These are phyloP conservation scores for Solanum chiquidenum DNA, from an alignment of 257 asterid species.

Conservation along the genomic window DNA sequence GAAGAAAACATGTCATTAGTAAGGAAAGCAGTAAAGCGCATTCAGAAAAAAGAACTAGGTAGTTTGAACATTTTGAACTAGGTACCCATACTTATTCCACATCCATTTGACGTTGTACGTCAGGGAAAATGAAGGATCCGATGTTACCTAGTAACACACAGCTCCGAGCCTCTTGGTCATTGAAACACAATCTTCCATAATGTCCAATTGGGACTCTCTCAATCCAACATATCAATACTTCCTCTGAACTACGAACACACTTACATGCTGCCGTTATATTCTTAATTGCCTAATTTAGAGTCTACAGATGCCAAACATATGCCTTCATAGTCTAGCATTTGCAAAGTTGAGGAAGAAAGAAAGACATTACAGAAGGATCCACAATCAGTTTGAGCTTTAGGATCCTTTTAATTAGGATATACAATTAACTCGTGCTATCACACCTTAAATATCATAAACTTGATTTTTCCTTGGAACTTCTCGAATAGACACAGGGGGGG, in stretches of 20 bases:
- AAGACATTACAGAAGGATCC: not conserved
- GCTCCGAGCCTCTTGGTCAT: not conserved
- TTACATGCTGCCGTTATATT: not conserved
- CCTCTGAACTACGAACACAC: not conserved
- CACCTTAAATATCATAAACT: not conserved
- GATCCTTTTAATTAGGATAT: not conserved
- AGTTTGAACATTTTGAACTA: not conserved
- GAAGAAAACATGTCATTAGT: not conserved
- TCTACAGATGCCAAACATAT: not conserved
- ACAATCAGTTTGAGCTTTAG: not conserved
- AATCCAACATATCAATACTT: not conserved
- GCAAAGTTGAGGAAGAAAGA: not conserved
- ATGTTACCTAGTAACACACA: not conserved
- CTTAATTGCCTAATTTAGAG: not conserved
- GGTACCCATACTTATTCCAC: not conserved
- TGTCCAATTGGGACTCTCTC: not conserved
- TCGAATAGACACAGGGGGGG: not conserved
- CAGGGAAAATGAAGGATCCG: not conserved
- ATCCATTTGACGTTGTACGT: not conserved
- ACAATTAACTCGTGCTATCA: not conserved
- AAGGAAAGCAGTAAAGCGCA: not conserved
- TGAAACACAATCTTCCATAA: not conserved
- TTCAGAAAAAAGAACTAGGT: not conserved
- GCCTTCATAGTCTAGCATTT: not conserved
- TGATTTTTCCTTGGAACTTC: not conserved